Conservation (phyloP, 768 basidiomycete genomes). For the Lyophyllum shimeji region DNA sequence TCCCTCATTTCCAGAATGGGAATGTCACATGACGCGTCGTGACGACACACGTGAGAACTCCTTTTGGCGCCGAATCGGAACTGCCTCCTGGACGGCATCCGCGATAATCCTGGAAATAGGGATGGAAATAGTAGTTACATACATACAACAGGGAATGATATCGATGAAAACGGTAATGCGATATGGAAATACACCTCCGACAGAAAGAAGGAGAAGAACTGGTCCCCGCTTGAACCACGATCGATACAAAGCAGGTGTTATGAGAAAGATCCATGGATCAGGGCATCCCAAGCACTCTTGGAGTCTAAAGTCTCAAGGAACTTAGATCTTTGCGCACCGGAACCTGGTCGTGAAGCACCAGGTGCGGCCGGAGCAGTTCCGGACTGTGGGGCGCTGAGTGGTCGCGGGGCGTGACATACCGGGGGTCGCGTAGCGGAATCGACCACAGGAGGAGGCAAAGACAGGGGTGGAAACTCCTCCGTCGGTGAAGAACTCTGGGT, state of each 20-base stretch:
- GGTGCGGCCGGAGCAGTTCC: constrained; percentile 8
- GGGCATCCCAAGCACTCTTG: constrained; percentile 66
- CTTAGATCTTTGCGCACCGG: constrained; percentile 39
- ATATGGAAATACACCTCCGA: constrained; percentile 5
- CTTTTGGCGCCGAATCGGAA: too few relatives aligned
- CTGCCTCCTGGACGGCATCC: too few relatives aligned
- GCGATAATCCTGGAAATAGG: too few relatives aligned
- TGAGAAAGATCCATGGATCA: constrained; percentile 69
- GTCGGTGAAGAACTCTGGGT: constrained; percentile 8
- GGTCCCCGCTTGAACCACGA: background rate
- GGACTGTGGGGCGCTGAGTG: constrained; percentile 15
- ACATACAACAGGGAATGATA: constrained; percentile 1
- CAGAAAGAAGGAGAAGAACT: background rate
- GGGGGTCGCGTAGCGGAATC: constrained; percentile 5
- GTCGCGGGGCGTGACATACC: constrained; percentile 14
- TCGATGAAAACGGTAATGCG: background rate
- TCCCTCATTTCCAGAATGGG: background rate
- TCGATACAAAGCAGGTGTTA: constrained; percentile 25
- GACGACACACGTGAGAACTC: too few relatives aligned
- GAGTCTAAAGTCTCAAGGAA: constrained; percentile 58
- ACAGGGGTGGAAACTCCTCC: constrained; percentile 13
- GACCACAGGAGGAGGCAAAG: constrained; percentile 14
- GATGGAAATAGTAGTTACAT: background rate
- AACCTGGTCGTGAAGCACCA: constrained; percentile 16
- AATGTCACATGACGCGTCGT: background rate